phyloP scores from a whole-genome alignment of 1,284 basidiomycete species.

The Vanrija sp. region DNA sequence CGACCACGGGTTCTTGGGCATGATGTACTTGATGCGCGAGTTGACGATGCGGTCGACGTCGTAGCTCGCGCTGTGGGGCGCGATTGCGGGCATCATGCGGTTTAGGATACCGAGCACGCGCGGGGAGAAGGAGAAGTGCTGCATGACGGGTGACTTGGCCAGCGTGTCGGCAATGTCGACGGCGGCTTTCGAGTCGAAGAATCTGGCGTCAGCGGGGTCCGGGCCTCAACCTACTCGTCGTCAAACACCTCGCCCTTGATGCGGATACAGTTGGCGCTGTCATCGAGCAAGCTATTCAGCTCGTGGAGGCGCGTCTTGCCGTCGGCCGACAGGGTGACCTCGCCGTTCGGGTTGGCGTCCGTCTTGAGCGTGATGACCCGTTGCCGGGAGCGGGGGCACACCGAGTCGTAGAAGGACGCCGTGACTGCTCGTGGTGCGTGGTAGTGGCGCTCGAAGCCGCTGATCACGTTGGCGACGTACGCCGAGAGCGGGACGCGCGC shows the following conservation, averaged over 20 bases:
- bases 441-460: constrained; percentile 41
- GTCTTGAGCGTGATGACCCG: constrained; percentile 22
- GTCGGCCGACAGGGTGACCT: constrained; percentile 24
- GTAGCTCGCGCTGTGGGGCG: constrained; percentile 30
- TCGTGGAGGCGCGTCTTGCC: constrained; percentile 33
- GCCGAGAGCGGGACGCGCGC: constrained; percentile 43
- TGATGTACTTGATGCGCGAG: constrained; percentile 9
- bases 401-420: constrained; percentile 20
- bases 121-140: constrained; percentile 43
- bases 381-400: constrained; percentile 25
- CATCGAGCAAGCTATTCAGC: constrained; percentile 27
- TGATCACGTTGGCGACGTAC: constrained; percentile 34
- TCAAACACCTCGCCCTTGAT: constrained; percentile 43
- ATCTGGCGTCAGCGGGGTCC: constrained; percentile 23
- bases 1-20: constrained; percentile 28
- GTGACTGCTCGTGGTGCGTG: constrained; percentile 34
- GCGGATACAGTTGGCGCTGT: constrained; percentile 32
- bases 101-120: constrained; percentile 39
- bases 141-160: constrained; percentile 38
- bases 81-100: constrained; percentile 27
- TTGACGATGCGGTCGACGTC: constrained; percentile 22
- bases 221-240: constrained; percentile 29
- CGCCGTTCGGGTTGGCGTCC: constrained; percentile 23
- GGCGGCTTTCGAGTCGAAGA: constrained; percentile 40
- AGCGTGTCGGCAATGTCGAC: constrained; percentile 37